A percentile compares a stretch with the other conserved stretches of the same genome.
These are phyloP conservation scores for Solanum paucissectum DNA, from an alignment of 257 asterid genomes.

Conservation along the genomic window DNA sequence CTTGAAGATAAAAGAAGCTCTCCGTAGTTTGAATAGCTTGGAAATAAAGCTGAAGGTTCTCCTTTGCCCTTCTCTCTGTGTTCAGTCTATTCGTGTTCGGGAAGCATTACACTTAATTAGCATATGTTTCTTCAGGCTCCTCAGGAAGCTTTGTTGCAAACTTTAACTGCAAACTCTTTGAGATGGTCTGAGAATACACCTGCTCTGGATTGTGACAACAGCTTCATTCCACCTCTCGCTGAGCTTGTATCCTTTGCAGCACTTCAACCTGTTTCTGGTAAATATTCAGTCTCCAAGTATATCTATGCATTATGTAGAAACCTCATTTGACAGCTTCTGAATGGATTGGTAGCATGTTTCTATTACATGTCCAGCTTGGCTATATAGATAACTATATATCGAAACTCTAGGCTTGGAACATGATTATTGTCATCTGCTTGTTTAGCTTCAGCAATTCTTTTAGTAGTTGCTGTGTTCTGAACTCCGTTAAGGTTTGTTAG, in stretches of 20 bases:
- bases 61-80: slow-evolving; percentile 4
- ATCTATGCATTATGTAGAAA: not conserved
- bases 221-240: slow-evolving; percentile 46
- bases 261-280: slow-evolving; percentile 66
- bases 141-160: slow-evolving; percentile 53
- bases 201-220: slow-evolving; percentile 21
- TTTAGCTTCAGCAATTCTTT: not conserved
- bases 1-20: slow-evolving; percentile 47
- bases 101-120: not conserved
- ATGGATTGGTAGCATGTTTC: not conserved
- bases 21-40: slow-evolving; percentile 50
- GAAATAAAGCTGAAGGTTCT: slow-evolving; percentile 85
- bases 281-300: not conserved
- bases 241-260: slow-evolving; percentile 77
- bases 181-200: slow-evolving; percentile 60
- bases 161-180: slow-evolving; percentile 51
- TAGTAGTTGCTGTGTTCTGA: not conserved
- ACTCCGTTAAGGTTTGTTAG: not conserved
- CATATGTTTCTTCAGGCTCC: slow-evolving; percentile 34
- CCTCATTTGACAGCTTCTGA: not conserved
- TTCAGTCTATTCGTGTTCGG: not conserved
- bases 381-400: not conserved
- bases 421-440: not conserved
- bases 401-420: not conserved
- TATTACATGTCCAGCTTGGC: not conserved